phyloP scores from a whole-genome alignment of 169 alveolate species.

The Plasmodium malariae region DNA sequence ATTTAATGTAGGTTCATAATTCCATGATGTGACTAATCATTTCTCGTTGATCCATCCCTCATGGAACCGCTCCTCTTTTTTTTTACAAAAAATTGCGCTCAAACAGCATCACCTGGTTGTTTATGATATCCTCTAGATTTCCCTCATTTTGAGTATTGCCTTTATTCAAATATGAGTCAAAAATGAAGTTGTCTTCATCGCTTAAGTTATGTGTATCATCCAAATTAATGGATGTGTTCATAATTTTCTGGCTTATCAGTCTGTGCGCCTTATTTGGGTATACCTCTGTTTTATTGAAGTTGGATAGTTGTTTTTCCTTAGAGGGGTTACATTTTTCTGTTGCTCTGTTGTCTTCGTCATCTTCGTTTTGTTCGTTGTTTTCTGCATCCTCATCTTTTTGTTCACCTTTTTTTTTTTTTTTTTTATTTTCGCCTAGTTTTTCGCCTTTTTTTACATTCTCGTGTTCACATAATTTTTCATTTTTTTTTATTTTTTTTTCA shows the following conservation, averaged over 20 bases:
- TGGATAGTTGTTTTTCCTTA: too few relatives aligned
- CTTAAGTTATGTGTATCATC: constrained; percentile 62
- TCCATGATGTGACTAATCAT: too few relatives aligned
- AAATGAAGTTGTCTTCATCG: constrained; percentile 58
- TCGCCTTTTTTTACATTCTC: too few relatives aligned
- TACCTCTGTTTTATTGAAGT: neutral
- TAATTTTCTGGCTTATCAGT: constrained; percentile 48
- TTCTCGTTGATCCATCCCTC: neutral
- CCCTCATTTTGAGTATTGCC: constrained; percentile 15
- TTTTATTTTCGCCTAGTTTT: too few relatives aligned
- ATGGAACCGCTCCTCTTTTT: neutral
- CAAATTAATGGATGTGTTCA: constrained; percentile 68
- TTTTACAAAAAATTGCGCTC: constrained; percentile 56
- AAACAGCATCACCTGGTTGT: constrained; percentile 36
- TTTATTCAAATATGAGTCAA: constrained; percentile 55
- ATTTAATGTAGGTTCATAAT: too few relatives aligned
- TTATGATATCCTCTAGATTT: constrained; percentile 53
- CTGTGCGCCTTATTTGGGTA: constrained; percentile 19
- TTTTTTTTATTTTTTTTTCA: too few relatives aligned
- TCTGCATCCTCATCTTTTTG: too few relatives aligned
- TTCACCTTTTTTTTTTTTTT: too few relatives aligned
- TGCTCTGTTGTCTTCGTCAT: too few relatives aligned
- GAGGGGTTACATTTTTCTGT: too few relatives aligned
- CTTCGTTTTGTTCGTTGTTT: too few relatives aligned
- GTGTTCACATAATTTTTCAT: too few relatives aligned